Base-by-base conservation (phyloP, 176 grass and related monocot species). In the Typha latifolia region DNA sequence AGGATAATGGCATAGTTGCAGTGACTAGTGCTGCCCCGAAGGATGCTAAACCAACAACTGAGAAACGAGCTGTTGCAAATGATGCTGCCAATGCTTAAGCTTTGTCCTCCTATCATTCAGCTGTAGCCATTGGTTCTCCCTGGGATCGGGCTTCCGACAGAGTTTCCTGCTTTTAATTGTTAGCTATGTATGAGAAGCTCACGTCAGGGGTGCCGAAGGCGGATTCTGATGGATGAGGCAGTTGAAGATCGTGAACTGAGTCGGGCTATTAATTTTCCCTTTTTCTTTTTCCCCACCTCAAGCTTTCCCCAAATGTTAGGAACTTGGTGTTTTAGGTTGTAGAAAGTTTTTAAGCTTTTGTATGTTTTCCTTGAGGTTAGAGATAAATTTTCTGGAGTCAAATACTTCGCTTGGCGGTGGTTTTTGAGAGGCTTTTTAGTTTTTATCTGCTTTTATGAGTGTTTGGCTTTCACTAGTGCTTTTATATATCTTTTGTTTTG, bases 61-160 rank as follows among this genome's bases (percentile, higher is more conserved):
- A 86, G 31, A 86, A 83, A 73, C 52, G 63, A 12, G 21, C 61
- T 34, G 62, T 62, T 70, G 66, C 73, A 62, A 83, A 83, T 49
- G 83, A 43, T 43, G 37, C 2, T 43, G 37, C 37, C 37, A 43
- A 10, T 43, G 37, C 8, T 43, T 43, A 43, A 43, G 37, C 37
- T 43, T 43, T 43, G 37, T 1, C 37, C 37, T 10, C 37, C 9
- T 10, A 1, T 43, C 37, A 10, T 56, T 56, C 51, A 56, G 51
- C 8, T 56, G 51, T 56, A 56, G 12, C 51, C 51, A 56, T 56
- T 56, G 51, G 4, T 56, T n/a, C 51, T 56, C 1, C 51, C 51
- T 19, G 12, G 18, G 14, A 56, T 15, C 7, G 16, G 51, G 51
- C 12, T 56, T n/a, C 51, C 51, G 51, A n/a, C 51, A 56, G 14